Evolutionary conservation across 306 rosid genomes (phyloP), one percentile per base, ranked within the genome.

Genomic region (Alnus glutinosa): DNA sequence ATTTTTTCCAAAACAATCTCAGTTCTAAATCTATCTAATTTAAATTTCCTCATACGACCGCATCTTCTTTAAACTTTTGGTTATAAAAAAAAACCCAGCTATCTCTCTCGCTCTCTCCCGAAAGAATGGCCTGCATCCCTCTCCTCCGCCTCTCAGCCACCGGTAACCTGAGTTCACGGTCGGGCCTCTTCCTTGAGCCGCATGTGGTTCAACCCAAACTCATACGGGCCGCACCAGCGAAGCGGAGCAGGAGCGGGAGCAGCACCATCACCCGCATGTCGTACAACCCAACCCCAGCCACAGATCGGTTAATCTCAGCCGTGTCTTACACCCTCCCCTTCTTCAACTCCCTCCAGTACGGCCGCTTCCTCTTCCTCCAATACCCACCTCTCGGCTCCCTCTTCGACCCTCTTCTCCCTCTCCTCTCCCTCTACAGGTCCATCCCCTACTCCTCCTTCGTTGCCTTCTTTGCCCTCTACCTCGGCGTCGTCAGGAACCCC

Each of bases 341-440:
- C 87, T 90, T 95, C 94, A 95, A 95, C 71, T 91, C 98, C 74
- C 90, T 95, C 39, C 98, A 95, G 61, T 93, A 95, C 51, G 96
- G 96, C 0, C 94, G 90, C 74, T 84, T 69, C 90, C 83, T 95
- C 55, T 88, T 92, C 57, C 4, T 86, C 0, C 94, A 89, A 70
- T 75, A 78, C 88, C 96, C 97, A 0, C 63, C n/a, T 11, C 46
- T 95, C 18, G 94, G 92, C 12, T 34, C 86, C 11, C 79, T 90
- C 80, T 86, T 95, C 77, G 87, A 93, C 4, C 99, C 99, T 0
- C 66, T 95, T n/a, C 28, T 95, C 19, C 96, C 98, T 9, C 63
- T 95, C n/a, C 47, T 92, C 28, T 14, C 85, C 14, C 86, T 92
- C 62, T 92, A 95, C 69, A 77, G 96, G 74, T 95, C 98, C 32